Percentiles rank a stretch among this genome's conserved stretches.
Conservation (phyloP, 2,329 filamentous ascomycete species). For the Pestalotiopsis sp. region DNA sequence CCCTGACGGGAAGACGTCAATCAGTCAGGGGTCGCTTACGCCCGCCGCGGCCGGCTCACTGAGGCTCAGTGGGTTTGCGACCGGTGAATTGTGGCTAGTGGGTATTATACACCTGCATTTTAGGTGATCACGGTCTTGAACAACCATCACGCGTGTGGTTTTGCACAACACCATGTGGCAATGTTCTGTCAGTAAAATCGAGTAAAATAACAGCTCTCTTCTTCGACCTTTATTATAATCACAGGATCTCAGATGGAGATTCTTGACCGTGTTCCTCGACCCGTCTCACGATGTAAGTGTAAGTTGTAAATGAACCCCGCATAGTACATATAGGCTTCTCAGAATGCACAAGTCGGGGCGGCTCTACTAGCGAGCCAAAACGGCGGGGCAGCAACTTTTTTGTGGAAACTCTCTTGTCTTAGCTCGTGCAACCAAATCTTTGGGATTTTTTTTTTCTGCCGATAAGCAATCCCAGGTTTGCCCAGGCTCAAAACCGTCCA, state of each 20-base stretch:
- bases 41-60: background rate
- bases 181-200: too few species aligned
- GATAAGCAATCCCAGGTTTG: background rate
- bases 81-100: conserved; percentile 8
- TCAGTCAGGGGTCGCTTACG: background rate
- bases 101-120: background rate
- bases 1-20: background rate
- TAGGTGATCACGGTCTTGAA: background rate
- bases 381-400: background rate
- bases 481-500: background rate
- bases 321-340: background rate
- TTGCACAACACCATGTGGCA: too few species aligned
- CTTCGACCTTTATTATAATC: too few species aligned
- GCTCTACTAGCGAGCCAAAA: background rate
- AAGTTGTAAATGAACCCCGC: background rate
- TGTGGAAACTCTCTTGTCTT: background rate
- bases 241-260: too few species aligned
- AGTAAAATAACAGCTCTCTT: too few species aligned
- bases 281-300: background rate
- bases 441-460: background rate
- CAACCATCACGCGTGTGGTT: background rate
- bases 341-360: background rate
- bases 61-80: background rate
- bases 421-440: background rate
- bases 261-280: too few species aligned